Base-by-base conservation (phyloP, 148 eudicot genomes). In the Camellia sinensis region DNA sequence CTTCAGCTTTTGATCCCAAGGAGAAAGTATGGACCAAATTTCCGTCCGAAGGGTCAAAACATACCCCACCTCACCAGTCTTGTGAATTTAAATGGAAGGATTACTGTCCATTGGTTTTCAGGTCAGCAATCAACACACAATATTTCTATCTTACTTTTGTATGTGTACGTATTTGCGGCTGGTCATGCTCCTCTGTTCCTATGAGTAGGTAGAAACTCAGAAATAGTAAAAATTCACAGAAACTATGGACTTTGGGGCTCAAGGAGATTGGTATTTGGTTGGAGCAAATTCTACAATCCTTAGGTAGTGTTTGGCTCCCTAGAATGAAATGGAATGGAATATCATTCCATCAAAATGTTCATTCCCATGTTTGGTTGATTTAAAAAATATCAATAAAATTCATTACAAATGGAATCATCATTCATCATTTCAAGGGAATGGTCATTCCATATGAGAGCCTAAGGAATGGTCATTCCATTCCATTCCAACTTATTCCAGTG, bases 41-140 rank as follows among this genome's bases (percentile, higher is more conserved):
- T 84, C 95, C 95, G 17, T 82, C 94, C 0, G 92, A 89, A 78
- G 97, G 97, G 80, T 90, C 97, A 29, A 93, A 91, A 87, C 85
- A 91, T 76, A 93, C 95, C 65, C 95, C 97, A 41, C 95, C 97
- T 63, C 95, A 93, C 79, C 90, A 89, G 41, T 93, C 97, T n/a
- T 86, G 87, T 80, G 97, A 93, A 43, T 93, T 93, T 82, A 91
- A 84, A 81, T 93, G 95, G 95, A 93, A 93, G 81, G 97, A 93
- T 79, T 93, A 93, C 76, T 4, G 74, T 10, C 5, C 21, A 13
- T 2, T 64, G 44, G 14, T 93, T 88, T 93, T 93, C 92, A 93
- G 97, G 97, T 91, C 84, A 81, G 92, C 59, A 48, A 48, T 19
- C 66, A 74, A 73, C 63, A 63, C 57, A 56, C 63, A 12, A 54